phyloP scores from a whole-genome alignment of 257 asterid genomes.

The Capsicum baccatum region DNA sequence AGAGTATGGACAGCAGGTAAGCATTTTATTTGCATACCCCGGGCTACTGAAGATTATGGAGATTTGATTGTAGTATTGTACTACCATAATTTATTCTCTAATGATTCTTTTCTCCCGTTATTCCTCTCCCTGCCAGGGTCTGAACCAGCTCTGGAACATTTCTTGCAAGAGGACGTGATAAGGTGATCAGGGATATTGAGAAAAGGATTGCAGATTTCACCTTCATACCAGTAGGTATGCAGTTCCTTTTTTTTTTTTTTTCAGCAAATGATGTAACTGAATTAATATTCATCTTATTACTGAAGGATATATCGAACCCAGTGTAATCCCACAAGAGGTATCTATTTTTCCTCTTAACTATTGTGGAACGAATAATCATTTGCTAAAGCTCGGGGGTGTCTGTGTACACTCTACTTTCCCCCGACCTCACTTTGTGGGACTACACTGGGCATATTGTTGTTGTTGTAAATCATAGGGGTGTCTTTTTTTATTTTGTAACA shows the following conservation, averaged over 20 bases:
- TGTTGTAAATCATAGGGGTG: not conserved
- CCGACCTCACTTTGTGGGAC: too few species aligned
- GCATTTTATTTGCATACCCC: constrained; percentile 27
- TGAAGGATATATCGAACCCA: not conserved
- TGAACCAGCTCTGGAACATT: constrained; percentile 99
- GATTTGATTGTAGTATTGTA: not conserved
- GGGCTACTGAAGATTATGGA: constrained; percentile 6
- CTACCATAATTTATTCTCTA: not conserved
- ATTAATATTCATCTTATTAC: not conserved
- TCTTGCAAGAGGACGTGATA: constrained; percentile 85
- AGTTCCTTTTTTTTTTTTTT: not conserved
- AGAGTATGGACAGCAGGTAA: constrained; percentile 93
- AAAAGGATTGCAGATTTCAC: constrained; percentile 95
- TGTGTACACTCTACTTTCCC: not conserved
- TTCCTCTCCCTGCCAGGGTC: constrained; percentile 54
- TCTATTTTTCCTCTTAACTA: not conserved
- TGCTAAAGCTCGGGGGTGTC: constrained; percentile 1
- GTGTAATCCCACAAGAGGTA: not conserved
- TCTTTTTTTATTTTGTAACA: not conserved
- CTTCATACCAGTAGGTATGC: constrained; percentile 88
- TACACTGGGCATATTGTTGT: not conserved
- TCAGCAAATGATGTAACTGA: not conserved
- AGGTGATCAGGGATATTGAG: constrained; percentile 76
- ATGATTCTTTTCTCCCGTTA: not conserved
- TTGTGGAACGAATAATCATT: constrained; percentile 1